Percentiles rank a stretch among this genome's conserved stretches.
Conservation (phyloP, 495 filamentous ascomycete species). For the Neurospora discreta region DNA sequence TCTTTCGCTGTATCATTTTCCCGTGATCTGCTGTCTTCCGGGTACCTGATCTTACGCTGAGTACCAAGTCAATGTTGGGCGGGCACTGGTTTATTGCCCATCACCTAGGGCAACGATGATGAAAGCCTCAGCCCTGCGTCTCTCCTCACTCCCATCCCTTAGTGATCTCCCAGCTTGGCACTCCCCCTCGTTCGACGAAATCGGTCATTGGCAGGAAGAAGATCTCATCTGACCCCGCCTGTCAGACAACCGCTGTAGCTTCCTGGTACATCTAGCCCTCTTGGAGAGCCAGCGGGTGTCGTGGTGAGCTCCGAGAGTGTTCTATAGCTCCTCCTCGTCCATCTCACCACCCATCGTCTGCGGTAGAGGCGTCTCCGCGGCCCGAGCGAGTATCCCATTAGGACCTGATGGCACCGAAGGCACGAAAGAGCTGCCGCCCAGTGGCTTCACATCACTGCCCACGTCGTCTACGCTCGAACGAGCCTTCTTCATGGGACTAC, state of each 20-base stretch:
- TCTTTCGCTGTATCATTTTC: not conserved
- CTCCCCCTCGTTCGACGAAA: not conserved
- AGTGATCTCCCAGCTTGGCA: not conserved
- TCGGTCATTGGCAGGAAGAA: not conserved
- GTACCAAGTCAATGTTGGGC: too few species aligned
- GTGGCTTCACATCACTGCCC: constrained; percentile 1
- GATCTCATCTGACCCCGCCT: not conserved
- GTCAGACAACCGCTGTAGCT: not conserved
- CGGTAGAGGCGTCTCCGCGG: not conserved
- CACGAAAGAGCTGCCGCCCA: not conserved
- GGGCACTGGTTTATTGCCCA: too few species aligned
- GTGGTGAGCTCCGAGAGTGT: not conserved
- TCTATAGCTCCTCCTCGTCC: not conserved
- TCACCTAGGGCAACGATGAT: too few species aligned
- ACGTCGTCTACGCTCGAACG: constrained; percentile 48
- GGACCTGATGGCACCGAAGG: not conserved
- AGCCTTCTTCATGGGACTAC: constrained; percentile 77
- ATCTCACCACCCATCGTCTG: not conserved
- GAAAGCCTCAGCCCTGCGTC: too few species aligned
- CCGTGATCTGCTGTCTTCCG: not conserved
- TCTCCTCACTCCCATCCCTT: not conserved
- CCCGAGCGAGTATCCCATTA: not conserved
- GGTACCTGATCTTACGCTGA: not conserved
- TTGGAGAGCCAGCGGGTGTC: not conserved
- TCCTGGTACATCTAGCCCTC: not conserved